Conservation (phyloP, 2,329 filamentous ascomycete genomes). For the Hirsutella rhossiliensis region DNA sequence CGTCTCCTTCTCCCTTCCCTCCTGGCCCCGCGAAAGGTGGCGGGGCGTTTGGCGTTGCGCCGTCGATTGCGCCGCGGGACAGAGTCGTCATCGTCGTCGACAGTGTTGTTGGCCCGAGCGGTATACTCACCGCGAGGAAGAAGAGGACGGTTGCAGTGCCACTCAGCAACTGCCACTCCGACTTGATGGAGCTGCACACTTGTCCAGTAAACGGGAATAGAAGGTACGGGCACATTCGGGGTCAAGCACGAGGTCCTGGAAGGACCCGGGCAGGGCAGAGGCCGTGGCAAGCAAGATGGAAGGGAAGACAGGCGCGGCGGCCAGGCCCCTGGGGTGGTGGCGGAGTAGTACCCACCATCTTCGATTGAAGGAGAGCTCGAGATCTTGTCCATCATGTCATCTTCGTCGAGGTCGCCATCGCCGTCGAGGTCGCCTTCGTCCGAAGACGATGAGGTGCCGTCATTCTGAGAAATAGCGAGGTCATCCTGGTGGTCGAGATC, state of each 20-base stretch:
- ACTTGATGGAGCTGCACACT: slow-evolving; percentile 6
- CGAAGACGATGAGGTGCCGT: slow-evolving; percentile 37
- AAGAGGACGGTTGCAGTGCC: slow-evolving; percentile 25
- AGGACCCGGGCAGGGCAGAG: slow-evolving; percentile 12
- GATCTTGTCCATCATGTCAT: slow-evolving; percentile 97
- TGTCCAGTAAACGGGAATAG: slow-evolving; percentile 11
- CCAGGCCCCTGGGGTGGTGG: slow-evolving; percentile 24
- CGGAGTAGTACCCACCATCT: slow-evolving; percentile 73
- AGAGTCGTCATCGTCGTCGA: slow-evolving; percentile 18
- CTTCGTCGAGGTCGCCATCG: slow-evolving; percentile 69
- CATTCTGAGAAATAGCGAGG: slow-evolving; percentile 50
- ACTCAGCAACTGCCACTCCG: slow-evolving; percentile 6
- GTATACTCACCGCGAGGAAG: slow-evolving; percentile 37
- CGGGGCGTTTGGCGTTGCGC: slow-evolving; percentile 5
- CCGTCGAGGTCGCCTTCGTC: slow-evolving; percentile 52
- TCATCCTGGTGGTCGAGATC: slow-evolving; percentile 35
- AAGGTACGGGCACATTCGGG: slow-evolving; percentile 22
- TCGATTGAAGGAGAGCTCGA: slow-evolving; percentile 98
- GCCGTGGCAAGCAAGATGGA: slow-evolving; percentile 15
- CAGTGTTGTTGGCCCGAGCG: slow-evolving; percentile 9
- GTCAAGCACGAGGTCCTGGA: slow-evolving; percentile 16
- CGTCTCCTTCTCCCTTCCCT: not conserved
- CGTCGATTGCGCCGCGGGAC: slow-evolving; percentile 10
- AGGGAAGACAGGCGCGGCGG: slow-evolving; percentile 32
- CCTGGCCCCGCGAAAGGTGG: not conserved